Conservation (phyloP, 1,139 yeast genomes). For the Candida smagusa region DNA sequence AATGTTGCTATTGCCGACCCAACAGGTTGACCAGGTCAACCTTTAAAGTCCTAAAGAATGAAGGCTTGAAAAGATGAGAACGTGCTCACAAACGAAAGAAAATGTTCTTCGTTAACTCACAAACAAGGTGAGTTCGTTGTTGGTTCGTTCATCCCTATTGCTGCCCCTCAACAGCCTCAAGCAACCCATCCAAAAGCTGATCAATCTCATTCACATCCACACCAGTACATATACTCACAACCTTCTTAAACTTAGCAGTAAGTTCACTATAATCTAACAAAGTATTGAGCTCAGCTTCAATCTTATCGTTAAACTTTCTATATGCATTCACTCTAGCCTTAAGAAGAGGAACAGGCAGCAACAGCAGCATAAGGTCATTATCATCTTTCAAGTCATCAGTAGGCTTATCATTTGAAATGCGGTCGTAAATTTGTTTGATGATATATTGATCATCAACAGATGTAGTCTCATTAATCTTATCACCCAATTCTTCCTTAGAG, state of each 20-base stretch:
- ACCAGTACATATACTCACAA: slow-evolving; percentile 87
- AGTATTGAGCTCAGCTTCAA: slow-evolving; percentile 49
- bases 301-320: slow-evolving; percentile 25
- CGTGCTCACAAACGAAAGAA: no score
- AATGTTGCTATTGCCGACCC: no score
- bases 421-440: slow-evolving; percentile 54
- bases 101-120: no score
- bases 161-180: slow-evolving; percentile 84
- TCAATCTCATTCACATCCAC: slow-evolving; percentile 77
- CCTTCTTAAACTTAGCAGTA: slow-evolving; percentile 83
- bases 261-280: slow-evolving; percentile 57
- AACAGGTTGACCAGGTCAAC: no score
- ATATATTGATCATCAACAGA: slow-evolving; percentile 54
- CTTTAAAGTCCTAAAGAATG: no score
- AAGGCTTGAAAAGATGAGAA: no score
- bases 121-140: no score
- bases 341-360: slow-evolving; percentile 64
- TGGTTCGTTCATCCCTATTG: slow-evolving; percentile 6
- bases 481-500: slow-evolving; percentile 20
- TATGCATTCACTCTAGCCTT: slow-evolving; percentile 82
- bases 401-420: slow-evolving; percentile 34
- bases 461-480: slow-evolving; percentile 13
- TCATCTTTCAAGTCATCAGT: slow-evolving; percentile 25
- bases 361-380: slow-evolving; percentile 24
- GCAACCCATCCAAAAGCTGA: slow-evolving; percentile 73